Evolutionary conservation across 2,329 filamentous ascomycete genomes (phyloP), one percentile per base, ranked within the genome.

Genomic region (Colletotrichum sp.): DNA sequence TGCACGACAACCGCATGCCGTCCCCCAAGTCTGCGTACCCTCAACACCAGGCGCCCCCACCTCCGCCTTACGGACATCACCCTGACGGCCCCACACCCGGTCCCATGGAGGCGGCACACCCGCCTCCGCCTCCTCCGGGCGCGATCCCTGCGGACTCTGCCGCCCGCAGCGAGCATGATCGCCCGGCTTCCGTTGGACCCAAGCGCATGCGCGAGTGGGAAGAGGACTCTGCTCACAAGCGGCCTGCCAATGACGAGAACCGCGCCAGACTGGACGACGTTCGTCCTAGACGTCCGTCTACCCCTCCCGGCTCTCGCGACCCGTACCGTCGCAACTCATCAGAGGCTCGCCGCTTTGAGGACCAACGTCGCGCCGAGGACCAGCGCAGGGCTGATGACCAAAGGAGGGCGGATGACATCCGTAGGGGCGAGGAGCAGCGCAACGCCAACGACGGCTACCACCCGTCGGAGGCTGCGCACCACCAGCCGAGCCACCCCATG

Each of bases 121-220:
- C 94, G 66, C 90, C 93, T 34, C 91, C 92, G 44, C 92, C 92
- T 75, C 86, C 86, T 26, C 87, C 87, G 68, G 85, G 86, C 6
- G 80, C 86, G 2, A 86, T 89, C 73, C 92, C 93, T 62, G 93
- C 93, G 63, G 94, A 96, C 81, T 90, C 91, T 75, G 91, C 92
- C 28, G 89, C 91, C 75, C 85, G 86, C 70, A 87, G 91, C 75
- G 90, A 92, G 70, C 90, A 89, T 77, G 94, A 98, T 72, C 91
- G 96, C n/a, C 95, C 96, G 22, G 86, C 93, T 2, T 98, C 95
- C 48, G 94, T 95, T 13, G 91, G 91, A 5, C 92, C 94, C 73
- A 99, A 99, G 89, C 92, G 97, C 74, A 90, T 93, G 83, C 93
- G 96, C 65, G 97, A 99, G 81, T 98, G 97, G 96, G 97, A 99